Conservation (phyloP, 2,329 filamentous ascomycete species). For the Fusarium oligoseptatum region DNA sequence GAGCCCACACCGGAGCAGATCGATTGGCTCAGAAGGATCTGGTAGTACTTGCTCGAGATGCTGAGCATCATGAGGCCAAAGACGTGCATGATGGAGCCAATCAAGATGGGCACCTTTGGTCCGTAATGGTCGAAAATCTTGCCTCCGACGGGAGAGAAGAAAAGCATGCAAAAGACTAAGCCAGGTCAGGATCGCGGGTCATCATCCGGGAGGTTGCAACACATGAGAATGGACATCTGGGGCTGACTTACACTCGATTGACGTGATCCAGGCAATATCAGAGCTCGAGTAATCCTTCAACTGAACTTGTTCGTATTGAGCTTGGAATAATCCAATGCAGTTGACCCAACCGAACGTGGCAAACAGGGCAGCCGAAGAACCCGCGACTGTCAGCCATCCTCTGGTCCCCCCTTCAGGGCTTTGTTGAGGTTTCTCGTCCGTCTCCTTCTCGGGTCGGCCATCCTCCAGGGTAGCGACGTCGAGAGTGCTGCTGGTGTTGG, state of each 20-base stretch:
- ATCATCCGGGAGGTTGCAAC: neutral
- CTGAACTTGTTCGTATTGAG: constrained; percentile 61
- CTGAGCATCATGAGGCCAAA: constrained; percentile 71
- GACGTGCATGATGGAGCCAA: constrained; percentile 65
- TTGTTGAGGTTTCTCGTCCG: neutral
- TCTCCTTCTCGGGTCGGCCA: neutral
- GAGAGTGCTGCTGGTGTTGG: constrained; percentile 10
- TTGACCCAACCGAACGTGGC: constrained; percentile 46
- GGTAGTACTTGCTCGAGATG: constrained; percentile 52
- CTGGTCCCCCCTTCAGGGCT: constrained; percentile 22
- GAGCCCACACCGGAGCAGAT: constrained; percentile 34
- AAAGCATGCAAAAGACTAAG: constrained; percentile 49
- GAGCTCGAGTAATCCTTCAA: constrained; percentile 58
- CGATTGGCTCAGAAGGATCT: constrained; percentile 46
- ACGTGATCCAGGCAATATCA: constrained; percentile 64
- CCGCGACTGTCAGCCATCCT: constrained; percentile 34
- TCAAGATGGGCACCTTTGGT: constrained; percentile 62
- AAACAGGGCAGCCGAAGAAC: constrained; percentile 39
- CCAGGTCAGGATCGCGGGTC: neutral
- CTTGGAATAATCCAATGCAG: constrained; percentile 61
- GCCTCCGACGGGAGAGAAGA: constrained; percentile 46
- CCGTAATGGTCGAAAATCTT: constrained; percentile 70
- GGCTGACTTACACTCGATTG: constrained; percentile 52
- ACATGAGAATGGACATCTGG: neutral
- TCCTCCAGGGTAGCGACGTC: constrained; percentile 29